Base-by-base conservation (phyloP, 192 early-diverging fungal species). In the Coemansia sp. region DNA sequence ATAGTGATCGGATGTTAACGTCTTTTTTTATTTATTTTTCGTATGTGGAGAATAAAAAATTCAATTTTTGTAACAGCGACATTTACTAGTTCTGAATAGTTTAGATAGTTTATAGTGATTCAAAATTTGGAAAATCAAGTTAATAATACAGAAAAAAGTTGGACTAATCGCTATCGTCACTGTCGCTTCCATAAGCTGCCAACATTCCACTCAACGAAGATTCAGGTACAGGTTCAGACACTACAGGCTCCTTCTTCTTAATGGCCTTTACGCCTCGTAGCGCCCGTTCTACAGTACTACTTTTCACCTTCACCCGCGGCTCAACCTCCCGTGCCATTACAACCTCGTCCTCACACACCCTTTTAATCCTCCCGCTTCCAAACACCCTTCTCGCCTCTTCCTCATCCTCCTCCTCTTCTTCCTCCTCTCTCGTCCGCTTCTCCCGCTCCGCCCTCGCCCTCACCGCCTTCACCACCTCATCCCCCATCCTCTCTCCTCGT, bases 401-500 rank as follows among this genome's bases (percentile, higher is more conserved):
- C 31, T 73, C 75, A 27, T 72, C 71, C 12, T 73, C 72, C 7
- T 66, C 75, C 0, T 74, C 62, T 11, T 65, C 29, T 9, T 8
- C 48, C 4, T 19, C n/a, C 5, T 21, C 19, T 8, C 31, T 35
- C 31, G 31, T 8, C 17, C 48, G 19, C 19, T 19, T 49, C n/a
- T 19, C 19, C 19, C 12, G 43, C 43, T 17, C 7, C 19, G 0
- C 19, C 19, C 8, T 49, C 48, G 3, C 48, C 17, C 48, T 4
- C 48, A n/a, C 48, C 17, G 8, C n/a, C 4, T 17, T 4, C 5
- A n/a, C 17, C 48, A 7, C 17, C 16, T 16, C 48, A 4, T 49
- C 48, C 7, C 7, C 87, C 10, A 94, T 82, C 12, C 94, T 75
- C 62, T 97, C 97, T 23, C 79, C 88, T 22, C 82, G 69, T 0